Base-by-base conservation (phyloP, 495 filamentous ascomycete species). In the Aspergillus hancockii region DNA sequence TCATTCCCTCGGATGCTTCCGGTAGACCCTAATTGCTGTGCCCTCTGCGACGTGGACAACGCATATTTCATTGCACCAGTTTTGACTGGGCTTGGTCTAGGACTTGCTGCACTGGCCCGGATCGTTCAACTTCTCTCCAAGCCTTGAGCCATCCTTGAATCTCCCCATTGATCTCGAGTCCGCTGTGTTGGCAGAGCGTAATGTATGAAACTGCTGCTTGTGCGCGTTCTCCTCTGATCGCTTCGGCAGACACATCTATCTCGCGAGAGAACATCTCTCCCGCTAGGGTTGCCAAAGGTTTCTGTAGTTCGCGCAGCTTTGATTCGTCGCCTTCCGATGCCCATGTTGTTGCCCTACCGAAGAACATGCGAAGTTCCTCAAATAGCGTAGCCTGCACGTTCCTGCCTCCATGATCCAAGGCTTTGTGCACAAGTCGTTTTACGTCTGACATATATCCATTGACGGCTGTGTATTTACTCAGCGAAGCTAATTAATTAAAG, bases 381-480 rank as follows among this genome's bases (percentile, higher is more conserved):
- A 79, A 82, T 25, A 75, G 68, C 38, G 73, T 73, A 54, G 71
- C 67, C 61, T 79, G 72, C 60, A 81, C 74, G 38, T 65, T 63
- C 65, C 75, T 68, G 22, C 66, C 75, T 19, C 77, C 74, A 32
- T 69, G 64, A 58, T 70, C 63, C 54, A 77, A 38, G 25, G 67
- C 72, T 59, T 67, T 62, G 51, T 72, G 68, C 47, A 77, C 52
- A 47, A 65, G 62, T 64, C 61, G 62, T 57, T 63, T 71, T 57
- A 75, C 57, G 16, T 69, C 63, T 55, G 55, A 62, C 57, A 79
- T 38, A 58, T 77, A 69, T 30, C 49, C 59, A 60, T 69, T 67
- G 60, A 71, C 55, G 53, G 58, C 73, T 76, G 50, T 64, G 63
- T 61, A 67, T 65, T 64, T 66, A 54, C 49, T 68, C 67, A 70